Base-by-base conservation (phyloP, 176 grass and related monocot genomes). In the Paspalum vaginatum region DNA sequence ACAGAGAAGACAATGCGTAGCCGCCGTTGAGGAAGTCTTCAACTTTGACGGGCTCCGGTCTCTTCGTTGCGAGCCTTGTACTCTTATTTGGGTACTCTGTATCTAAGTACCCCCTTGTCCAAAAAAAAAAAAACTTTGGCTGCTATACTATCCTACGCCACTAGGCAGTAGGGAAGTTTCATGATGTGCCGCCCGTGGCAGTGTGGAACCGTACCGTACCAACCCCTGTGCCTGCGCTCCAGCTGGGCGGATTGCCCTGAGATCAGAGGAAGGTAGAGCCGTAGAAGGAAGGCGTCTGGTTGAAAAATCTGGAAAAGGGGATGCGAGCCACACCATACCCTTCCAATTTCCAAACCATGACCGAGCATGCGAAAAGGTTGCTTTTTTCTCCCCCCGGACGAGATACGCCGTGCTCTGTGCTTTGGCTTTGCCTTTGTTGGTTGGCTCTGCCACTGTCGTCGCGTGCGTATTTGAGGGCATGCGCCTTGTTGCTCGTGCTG, bases 391-490 rank as follows among this genome's bases (percentile, higher is more conserved):
- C 18, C 3, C 8, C 2, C 22, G 14, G 9, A 51, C 22, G 43
- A 38, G 48, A 55, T 53, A 53, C 43, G 9, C 22, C 41, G 45
- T 10, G 2, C 32, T 32, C 3, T 32, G n/a, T 17, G 18, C 13
- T 62, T 61, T 85, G 10, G 65, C 60, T 70, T 76, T 68, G 65
- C 60, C 61, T 76, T 68, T 68, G 42, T 5, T 81, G n/a, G n/a
- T 13, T 62, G 38, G 38, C n/a, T 14, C 32, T 26, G 39, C 24
- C 26, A 43, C 12, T 49, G 9, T 24, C 16, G 11, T 27, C 38
- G 4, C 51, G 52, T 51, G 61, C 27, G 42, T 51, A 12, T 20
- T 22, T 60, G 13, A 40, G 21, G 18, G 3, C 5, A 2, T 68
- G 7, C 24, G 37, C 20, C 3, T 6, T 42, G n/a, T n/a, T n/a